These are phyloP conservation scores for Sordariomycetes sp. DNA, from an alignment of 2,329 filamentous ascomycete genomes.

Conservation along the genomic window DNA sequence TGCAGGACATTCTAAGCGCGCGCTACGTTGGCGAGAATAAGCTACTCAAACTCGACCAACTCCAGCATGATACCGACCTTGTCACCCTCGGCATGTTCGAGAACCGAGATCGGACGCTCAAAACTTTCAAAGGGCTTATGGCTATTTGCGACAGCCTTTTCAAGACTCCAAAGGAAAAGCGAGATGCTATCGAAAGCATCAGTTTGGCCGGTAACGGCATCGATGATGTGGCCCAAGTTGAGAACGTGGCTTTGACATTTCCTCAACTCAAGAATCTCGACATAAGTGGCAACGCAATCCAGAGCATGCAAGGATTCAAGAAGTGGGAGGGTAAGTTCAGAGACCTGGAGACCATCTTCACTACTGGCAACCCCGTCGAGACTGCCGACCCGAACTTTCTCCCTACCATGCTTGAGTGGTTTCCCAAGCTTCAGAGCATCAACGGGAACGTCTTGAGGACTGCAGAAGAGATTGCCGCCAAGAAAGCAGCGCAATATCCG, in stretches of 20 bases:
- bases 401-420: conserved; percentile 68
- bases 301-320: conserved; percentile 56
- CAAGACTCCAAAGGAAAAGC: conserved; percentile 60
- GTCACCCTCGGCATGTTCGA: conserved; percentile 68
- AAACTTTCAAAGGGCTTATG: conserved; percentile 91
- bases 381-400: conserved; percentile 49
- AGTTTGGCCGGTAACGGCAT: conserved; percentile 76
- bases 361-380: conserved; percentile 69
- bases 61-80: conserved; percentile 65
- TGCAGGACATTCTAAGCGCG: conserved; percentile 61
- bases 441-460: conserved; percentile 69
- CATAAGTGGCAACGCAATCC: conserved; percentile 74
- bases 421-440: conserved; percentile 68
- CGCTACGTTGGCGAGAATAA: conserved; percentile 67
- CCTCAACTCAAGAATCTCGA: conserved; percentile 84
- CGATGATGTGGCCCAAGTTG: conserved; percentile 61
- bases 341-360: conserved; percentile 69
- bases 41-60: conserved; percentile 71
- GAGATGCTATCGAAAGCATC: conserved; percentile 72
- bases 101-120: conserved; percentile 61
- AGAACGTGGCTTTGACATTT: conserved; percentile 67
- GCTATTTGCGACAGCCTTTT: conserved; percentile 73
- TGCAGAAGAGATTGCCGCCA: conserved; percentile 55
- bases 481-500: conserved; percentile 38
- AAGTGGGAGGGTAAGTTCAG: conserved; percentile 75